A percentile compares a stretch with the other conserved stretches of the same genome.
These are phyloP conservation scores for Leucosporidium yakuticum DNA, from an alignment of 768 basidiomycete genomes.

Conservation along the genomic window DNA sequence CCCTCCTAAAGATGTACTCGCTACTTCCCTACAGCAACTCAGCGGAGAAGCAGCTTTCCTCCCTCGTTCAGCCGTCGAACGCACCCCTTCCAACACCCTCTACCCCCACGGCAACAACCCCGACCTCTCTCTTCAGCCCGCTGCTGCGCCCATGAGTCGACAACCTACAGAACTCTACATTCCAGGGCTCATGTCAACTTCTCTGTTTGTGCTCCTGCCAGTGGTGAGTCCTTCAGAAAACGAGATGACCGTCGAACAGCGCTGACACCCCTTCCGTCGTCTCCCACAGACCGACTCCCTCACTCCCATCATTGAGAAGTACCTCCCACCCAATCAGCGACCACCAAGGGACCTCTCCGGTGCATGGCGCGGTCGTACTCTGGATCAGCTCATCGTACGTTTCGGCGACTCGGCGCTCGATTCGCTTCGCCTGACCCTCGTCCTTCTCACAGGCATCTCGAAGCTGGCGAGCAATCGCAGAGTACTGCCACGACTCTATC, in stretches of 20 bases:
- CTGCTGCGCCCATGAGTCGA: background rate
- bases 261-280: too few species aligned
- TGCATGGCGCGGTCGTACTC: background rate
- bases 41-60: too few species aligned
- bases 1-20: too few species aligned
- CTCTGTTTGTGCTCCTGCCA: constrained; percentile 5
- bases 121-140: background rate
- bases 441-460: background rate
- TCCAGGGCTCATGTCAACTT: background rate
- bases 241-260: too few species aligned
- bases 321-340: constrained; percentile 8
- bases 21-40: too few species aligned
- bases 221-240: background rate
- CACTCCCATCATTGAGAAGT: constrained; percentile 1
- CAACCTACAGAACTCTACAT: constrained; percentile 1
- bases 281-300: constrained; percentile 1
- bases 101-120: background rate
- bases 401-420: background rate
- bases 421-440: background rate
- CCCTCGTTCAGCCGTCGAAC: too few species aligned
- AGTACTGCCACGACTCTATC: constrained; percentile 7
- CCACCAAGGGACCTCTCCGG: constrained; percentile 6
- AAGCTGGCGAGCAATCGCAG: constrained; percentile 7
- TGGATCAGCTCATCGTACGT: constrained; percentile 4
- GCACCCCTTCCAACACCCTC: too few species aligned